Evolutionary conservation across 192 early-diverging fungal species (phyloP).

Genomic region (Gamsiella multidivaricata): DNA sequence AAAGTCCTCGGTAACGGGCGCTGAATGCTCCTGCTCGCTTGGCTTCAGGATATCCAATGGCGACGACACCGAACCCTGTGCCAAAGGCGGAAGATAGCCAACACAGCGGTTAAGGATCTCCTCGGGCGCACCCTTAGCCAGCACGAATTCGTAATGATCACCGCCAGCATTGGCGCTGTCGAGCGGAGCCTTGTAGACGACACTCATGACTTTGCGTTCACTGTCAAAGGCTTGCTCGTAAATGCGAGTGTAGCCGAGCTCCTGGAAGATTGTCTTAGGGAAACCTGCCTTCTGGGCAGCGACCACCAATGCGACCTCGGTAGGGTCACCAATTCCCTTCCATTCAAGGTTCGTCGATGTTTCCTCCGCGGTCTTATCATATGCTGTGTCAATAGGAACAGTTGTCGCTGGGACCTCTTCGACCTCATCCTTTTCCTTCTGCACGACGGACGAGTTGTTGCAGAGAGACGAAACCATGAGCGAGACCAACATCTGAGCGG

Average conservation of each 20-base stretch:
- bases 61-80: slow-evolving; percentile 18
- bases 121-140: slow-evolving; percentile 94
- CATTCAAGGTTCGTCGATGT: slow-evolving; percentile 59
- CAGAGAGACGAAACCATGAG: slow-evolving; percentile 82
- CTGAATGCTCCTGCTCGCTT: slow-evolving; percentile 44
- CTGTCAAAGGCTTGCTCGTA: slow-evolving; percentile 91
- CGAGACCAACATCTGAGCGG: slow-evolving; percentile 64
- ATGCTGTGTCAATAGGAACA: not conserved
- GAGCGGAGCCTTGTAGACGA: slow-evolving; percentile 67
- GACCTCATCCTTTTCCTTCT: slow-evolving; percentile 62
- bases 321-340: slow-evolving; percentile 90
- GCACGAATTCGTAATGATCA: slow-evolving; percentile 62
- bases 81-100: slow-evolving; percentile 57
- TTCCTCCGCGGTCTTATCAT: slow-evolving; percentile 40
- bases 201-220: slow-evolving; percentile 95
- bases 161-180: slow-evolving; percentile 5
- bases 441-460: slow-evolving; percentile 83
- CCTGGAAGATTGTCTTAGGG: slow-evolving; percentile 68
- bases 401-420: slow-evolving; percentile 58
- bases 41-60: slow-evolving; percentile 50
- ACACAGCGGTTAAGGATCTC: slow-evolving; percentile 78
- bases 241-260: slow-evolving; percentile 64
- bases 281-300: slow-evolving; percentile 86
- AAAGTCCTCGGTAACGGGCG: slow-evolving; percentile 61
- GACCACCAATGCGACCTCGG: slow-evolving; percentile 90